phyloP scores from a whole-genome alignment of 805 yeast genomes.

The Suhomyces prunicola region DNA sequence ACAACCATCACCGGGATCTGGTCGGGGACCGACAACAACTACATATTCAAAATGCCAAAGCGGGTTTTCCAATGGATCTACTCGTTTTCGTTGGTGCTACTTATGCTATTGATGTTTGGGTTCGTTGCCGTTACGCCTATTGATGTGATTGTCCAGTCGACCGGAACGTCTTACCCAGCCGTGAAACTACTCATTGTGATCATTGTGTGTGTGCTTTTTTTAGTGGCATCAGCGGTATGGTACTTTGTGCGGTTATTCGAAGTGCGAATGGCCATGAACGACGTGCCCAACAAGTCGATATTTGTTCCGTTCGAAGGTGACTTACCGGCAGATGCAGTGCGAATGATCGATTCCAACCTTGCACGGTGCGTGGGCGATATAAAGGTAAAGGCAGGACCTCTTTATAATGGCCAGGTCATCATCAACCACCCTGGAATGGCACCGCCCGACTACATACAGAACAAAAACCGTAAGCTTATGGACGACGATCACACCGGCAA shows the following conservation, averaged over 20 bases:
- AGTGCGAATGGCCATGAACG: slow-evolving; percentile 57
- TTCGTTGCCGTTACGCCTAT: slow-evolving; percentile 72
- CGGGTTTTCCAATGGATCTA: slow-evolving; percentile 41
- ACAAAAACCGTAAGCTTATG: slow-evolving; percentile 19
- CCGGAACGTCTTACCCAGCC: slow-evolving; percentile 56
- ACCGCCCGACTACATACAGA: slow-evolving; percentile 40
- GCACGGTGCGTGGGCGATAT: slow-evolving; percentile 27
- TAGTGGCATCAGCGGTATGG: slow-evolving; percentile 47
- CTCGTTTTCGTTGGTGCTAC: slow-evolving; percentile 40
- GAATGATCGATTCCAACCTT: slow-evolving; percentile 24
- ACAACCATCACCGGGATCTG: slow-evolving; percentile 2
- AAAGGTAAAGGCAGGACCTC: slow-evolving; percentile 35
- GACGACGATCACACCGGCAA: slow-evolving; percentile 12
- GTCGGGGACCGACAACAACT: slow-evolving; percentile 1
- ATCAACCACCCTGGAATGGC: slow-evolving; percentile 40
- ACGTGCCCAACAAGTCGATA: slow-evolving; percentile 61
- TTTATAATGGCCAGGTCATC: slow-evolving; percentile 22
- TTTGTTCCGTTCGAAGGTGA: slow-evolving; percentile 67
- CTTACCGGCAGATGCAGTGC: slow-evolving; percentile 33
- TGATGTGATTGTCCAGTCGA: slow-evolving; percentile 66
- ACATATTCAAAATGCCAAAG: slow-evolving; percentile 13
- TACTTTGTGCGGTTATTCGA: slow-evolving; percentile 59
- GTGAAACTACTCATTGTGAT: slow-evolving; percentile 79
- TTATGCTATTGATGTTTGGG: slow-evolving; percentile 41
- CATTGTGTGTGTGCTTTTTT: slow-evolving; percentile 62